Evolutionary conservation across 345 rosid genomes (phyloP).

Genomic region (Populus deltoides): DNA sequence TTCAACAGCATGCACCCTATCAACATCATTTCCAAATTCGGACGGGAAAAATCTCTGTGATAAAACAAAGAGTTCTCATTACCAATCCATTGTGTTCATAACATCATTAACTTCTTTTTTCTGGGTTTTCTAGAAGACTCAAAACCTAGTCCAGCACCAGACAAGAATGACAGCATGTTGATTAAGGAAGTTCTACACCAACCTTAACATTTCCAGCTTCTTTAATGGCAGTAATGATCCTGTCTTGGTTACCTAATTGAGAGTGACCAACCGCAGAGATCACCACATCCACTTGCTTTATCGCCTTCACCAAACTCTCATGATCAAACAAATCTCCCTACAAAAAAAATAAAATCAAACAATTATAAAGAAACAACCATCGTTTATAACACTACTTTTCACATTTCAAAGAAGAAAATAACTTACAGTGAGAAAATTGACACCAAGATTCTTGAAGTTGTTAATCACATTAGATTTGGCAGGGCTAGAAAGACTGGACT

Average conservation of each 20-base stretch:
- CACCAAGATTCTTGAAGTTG: slow-evolving; percentile 11
- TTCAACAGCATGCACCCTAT: slow-evolving; percentile 49
- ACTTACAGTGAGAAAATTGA: slow-evolving; percentile 9
- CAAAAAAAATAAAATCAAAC: neutral
- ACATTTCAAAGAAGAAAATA: neutral
- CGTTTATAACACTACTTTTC: no score
- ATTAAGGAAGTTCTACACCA: neutral
- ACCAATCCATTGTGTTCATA: no score
- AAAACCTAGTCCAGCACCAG: neutral
- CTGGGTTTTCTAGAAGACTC: no score
- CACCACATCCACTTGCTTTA: slow-evolving; percentile 78
- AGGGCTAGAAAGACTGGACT: slow-evolving; percentile 10
- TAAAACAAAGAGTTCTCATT: neutral
- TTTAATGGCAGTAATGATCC: slow-evolving; percentile 74
- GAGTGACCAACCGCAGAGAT: slow-evolving; percentile 54
- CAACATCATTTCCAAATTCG: slow-evolving; percentile 64
- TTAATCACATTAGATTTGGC: neutral
- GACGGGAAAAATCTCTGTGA: slow-evolving; percentile 65
- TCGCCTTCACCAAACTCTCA: slow-evolving; percentile 66
- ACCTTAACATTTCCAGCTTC: slow-evolving; percentile 90
- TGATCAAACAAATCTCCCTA: slow-evolving; percentile 65
- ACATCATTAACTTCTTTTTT: no score
- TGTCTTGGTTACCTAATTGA: slow-evolving; percentile 63
- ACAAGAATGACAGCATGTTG: neutral
- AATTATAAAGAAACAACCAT: neutral